phyloP scores from a whole-genome alignment of 2,329 filamentous ascomycete species.

The Venturia nashicola region DNA sequence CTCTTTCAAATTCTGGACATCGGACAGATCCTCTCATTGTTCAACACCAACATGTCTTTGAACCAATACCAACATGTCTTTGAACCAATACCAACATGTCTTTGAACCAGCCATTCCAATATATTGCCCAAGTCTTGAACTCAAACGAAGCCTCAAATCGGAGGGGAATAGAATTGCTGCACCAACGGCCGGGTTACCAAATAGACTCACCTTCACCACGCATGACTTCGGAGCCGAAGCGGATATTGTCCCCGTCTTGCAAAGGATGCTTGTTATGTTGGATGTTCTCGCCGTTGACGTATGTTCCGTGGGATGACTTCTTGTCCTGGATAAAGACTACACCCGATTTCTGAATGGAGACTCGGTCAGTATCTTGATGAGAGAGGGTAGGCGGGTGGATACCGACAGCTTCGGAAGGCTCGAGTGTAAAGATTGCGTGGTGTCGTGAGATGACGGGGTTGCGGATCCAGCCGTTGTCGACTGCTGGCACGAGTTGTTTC shows the following conservation, averaged over 20 bases:
- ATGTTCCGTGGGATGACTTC: conserved; percentile 51
- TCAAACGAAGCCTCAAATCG: background rate
- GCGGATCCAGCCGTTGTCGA: conserved; percentile 54
- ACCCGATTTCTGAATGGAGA: background rate
- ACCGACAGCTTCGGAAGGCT: conserved; percentile 4
- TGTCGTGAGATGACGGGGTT: conserved; percentile 59
- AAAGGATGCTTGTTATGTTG: conserved; percentile 16
- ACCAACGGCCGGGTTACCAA: background rate
- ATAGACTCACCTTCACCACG: conserved; percentile 13
- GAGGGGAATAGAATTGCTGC: background rate
- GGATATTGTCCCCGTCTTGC: conserved; percentile 21
- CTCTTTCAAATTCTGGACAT: background rate
- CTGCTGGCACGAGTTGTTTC: conserved; percentile 24
- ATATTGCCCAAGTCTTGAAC: background rate
- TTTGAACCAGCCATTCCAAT: too few species aligned
- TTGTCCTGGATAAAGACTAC: conserved; percentile 39
- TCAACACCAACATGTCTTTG: too few species aligned
- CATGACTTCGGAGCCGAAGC: conserved; percentile 24
- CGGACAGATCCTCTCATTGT: too few species aligned
- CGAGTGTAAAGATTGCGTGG: conserved; percentile 41
- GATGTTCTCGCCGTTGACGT: conserved; percentile 33
- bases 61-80: too few species aligned
- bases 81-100: too few species aligned
- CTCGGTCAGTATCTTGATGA: background rate
- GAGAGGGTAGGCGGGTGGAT: background rate